Percentiles rank a stretch among this genome's conserved stretches.
Conservation (phyloP, 1,284 basidiomycete species). For the Cutaneotrichosporon cyanovorans region DNA sequence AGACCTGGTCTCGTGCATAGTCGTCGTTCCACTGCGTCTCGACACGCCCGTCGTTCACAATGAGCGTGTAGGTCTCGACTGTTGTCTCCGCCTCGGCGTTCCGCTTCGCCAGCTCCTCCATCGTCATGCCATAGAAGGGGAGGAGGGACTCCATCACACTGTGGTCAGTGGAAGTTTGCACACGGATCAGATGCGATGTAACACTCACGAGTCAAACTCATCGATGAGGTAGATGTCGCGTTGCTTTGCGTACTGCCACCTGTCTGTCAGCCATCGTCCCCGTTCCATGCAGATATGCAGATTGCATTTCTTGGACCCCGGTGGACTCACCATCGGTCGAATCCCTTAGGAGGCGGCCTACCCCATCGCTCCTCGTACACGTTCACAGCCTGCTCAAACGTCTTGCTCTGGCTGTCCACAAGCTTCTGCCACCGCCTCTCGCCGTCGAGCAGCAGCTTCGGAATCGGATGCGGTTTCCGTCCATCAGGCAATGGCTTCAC, state of each 20-base stretch:
- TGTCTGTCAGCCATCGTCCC: conserved; percentile 8
- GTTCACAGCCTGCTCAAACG: conserved; percentile 47
- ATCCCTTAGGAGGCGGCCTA: conserved; percentile 46
- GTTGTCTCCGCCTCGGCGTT: conserved; percentile 38
- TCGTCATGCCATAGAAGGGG: conserved; percentile 42
- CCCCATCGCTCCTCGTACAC: conserved; percentile 47
- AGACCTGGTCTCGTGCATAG: conserved; percentile 44
- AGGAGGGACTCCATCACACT: conserved; percentile 44
- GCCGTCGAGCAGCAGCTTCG: conserved; percentile 46
- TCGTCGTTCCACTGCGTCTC: conserved; percentile 48
- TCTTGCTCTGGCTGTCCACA: conserved; percentile 46
- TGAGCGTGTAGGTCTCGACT: conserved; percentile 45
- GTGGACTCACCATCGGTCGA: conserved; percentile 39
- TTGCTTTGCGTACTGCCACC: conserved; percentile 36
- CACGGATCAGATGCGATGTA: too few species aligned
- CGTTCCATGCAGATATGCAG: too few species aligned
- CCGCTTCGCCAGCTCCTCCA: conserved; percentile 33
- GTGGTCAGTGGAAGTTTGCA: not conserved
- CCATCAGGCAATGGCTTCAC: conserved; percentile 10
- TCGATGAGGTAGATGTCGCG: conserved; percentile 42
- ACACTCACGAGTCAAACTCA: conserved; percentile 44
- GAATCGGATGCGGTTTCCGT: conserved; percentile 38
- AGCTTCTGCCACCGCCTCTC: conserved; percentile 47
- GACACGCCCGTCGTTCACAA: conserved; percentile 43
- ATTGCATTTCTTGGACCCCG: too few species aligned